Evolutionary conservation across 495 filamentous ascomycete species (phyloP), one percentile per base, ranked within the genome.

Genomic region (Schizothecium vesticola): DNA sequence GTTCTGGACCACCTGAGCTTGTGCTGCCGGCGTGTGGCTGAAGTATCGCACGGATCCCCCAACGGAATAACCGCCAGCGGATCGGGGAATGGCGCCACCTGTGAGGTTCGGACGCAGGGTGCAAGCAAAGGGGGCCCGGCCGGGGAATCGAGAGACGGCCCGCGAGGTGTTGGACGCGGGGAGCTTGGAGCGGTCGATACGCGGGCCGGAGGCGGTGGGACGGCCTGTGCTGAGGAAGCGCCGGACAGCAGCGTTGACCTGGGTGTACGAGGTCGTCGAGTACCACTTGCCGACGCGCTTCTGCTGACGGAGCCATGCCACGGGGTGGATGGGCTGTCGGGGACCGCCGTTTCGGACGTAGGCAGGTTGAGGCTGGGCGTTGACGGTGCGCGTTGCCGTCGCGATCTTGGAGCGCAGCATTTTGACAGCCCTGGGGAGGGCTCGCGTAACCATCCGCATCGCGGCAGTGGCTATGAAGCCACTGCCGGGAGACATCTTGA

Each of bases 71-170:
- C 95, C 95, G 65, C 94, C 92, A 19, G 93, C 90, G 16, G 92
- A 91, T 28, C 95, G 88, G 43, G 90, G 87, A 36, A 99, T 80
- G 7, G 91, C 89, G 51, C 95, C 95, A 25, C 94, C 95, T 1
- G 93, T 96, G 58, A 99, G 82, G 71, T 96, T 97, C 4, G 95
- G 95, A 9, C 95, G 90, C 7, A 98, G 88, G 25, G 94, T 91
- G 1, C 89, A 94, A 2, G 93, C 92, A 75, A 98, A 99, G 0
- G 95, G 94, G 6, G 93, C 87, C 8, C 87, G 87, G n/a, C 86
- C 84, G 13, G 92, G 87, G 56, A 90, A 80, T 28, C 86, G 83
- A n/a, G 81, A 80, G 61, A 97, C 82, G 60, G 87, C 87, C 3
- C 84, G 82, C n/a, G 86, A 88, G 61, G 89, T 86, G 59, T 82